Conservation (phyloP, 2,329 filamentous ascomycete genomes). For the Phyllosticta paracitricarpa region DNA sequence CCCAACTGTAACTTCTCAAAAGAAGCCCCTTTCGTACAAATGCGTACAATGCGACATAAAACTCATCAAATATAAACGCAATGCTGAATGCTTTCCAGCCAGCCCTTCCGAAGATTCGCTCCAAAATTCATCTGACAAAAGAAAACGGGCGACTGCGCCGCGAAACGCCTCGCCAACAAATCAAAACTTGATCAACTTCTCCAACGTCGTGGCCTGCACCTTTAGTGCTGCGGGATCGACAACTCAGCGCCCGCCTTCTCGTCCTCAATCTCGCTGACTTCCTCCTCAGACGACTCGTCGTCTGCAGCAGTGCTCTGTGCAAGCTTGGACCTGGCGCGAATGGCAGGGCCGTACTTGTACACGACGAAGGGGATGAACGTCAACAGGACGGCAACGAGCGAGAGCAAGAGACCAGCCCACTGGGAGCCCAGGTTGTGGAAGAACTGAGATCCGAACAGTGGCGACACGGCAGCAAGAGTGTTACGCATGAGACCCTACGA, state of each 20-base stretch:
- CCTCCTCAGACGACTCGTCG: not conserved
- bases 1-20: not conserved
- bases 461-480: constrained; percentile 43
- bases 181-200: not conserved
- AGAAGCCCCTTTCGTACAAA: not conserved
- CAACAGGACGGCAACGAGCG: constrained; percentile 35
- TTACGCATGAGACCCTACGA: constrained; percentile 39
- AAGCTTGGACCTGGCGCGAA: constrained; percentile 32
- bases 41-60: not conserved
- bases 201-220: not conserved
- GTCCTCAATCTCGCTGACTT: not conserved
- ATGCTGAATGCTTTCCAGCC: not conserved
- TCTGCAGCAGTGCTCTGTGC: constrained; percentile 14
- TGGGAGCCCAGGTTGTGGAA: constrained; percentile 45
- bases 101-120: not conserved
- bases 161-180: not conserved
- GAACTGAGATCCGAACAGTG: constrained; percentile 43
- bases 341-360: constrained; percentile 32
- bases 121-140: not conserved
- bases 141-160: not conserved
- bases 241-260: not conserved
- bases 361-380: constrained; percentile 36
- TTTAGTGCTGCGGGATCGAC: not conserved
- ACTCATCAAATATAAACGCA: not conserved
- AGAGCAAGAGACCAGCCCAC: constrained; percentile 41